Base-by-base conservation (phyloP, 768 basidiomycete species). In the Goffeauzyma gilvescens region DNA sequence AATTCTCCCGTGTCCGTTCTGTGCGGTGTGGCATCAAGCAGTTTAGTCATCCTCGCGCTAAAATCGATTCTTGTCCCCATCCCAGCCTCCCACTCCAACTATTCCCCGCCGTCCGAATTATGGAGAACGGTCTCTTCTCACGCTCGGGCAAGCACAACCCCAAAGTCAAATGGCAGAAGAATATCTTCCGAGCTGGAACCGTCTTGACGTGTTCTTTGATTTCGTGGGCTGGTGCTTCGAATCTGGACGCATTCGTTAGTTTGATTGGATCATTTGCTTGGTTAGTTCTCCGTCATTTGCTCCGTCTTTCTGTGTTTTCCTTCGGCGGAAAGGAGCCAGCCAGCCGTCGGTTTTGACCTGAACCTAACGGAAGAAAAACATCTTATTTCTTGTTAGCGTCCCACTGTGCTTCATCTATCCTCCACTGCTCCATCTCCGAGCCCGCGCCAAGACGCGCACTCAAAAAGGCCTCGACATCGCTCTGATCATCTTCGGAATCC, bases 51-150 rank as follows among this genome's bases (percentile, higher is more conserved):
- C n/a, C n/a, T n/a, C n/a, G n/a, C n/a, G n/a, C n/a, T n/a, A n/a
- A n/a, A n/a, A n/a, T n/a, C n/a, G n/a, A n/a, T n/a, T n/a, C n/a
- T n/a, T n/a, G n/a, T n/a, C n/a, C n/a, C n/a, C n/a, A n/a, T n/a
- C n/a, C n/a, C n/a, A 93, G 87, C 12, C 79, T 81, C 6, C 87
- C 90, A 1, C 74, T 96, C 1, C 89, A 96, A 64, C 77, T 95
- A 43, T 95, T 96, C 83, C 93, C 93, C 0, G 93, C 90, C 2
- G 78, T 90, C 35, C 76, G 93, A 41, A 96, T 98, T 57, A 75
- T 95, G 66, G 93, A 98, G 70, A 90, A 95, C 57, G 89, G 82
- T 3, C 55, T 96, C 22, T 95, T 96, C 61, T 75, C 75, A 33
- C 38, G 53, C 38, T 85, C 81, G 53, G 93, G 93, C 36, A 95